These are phyloP conservation scores for Crithidia bombi DNA, from an alignment of 208 protist species.

Conservation along the genomic window DNA sequence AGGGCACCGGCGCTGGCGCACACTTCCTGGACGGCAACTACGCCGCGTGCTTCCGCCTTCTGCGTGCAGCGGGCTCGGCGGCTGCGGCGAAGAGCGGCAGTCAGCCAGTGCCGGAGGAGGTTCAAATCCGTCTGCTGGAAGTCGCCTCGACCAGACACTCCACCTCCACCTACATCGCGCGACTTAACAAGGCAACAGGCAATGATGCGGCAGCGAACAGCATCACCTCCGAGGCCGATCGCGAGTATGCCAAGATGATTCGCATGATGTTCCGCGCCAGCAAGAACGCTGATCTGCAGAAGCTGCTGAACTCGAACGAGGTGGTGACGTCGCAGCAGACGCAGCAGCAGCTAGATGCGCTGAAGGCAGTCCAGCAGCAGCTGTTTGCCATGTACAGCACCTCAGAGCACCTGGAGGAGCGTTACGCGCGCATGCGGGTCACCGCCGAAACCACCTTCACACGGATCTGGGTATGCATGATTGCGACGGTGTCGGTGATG, in stretches of 20 bases:
- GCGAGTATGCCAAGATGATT: conserved; percentile 34
- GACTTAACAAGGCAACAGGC: conserved; percentile 7
- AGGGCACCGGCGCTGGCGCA: conserved; percentile 1
- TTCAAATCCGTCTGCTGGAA: conserved; percentile 36
- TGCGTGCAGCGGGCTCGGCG: conserved; percentile 9
- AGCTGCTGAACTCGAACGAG: conserved; percentile 23
- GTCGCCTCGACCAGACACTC: conserved; percentile 32
- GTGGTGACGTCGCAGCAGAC: conserved; percentile 36
- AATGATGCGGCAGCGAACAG: neutral
- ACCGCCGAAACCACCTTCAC: conserved; percentile 62
- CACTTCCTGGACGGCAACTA: conserved; percentile 39
- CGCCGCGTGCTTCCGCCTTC: conserved; percentile 52
- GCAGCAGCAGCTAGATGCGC: conserved; percentile 20
- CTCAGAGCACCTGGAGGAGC: conserved; percentile 26
- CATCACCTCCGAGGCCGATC: conserved; percentile 12
- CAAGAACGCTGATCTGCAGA: conserved; percentile 24
- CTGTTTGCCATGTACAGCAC: conserved; percentile 28
- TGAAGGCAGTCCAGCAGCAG: conserved; percentile 28
- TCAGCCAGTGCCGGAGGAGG: conserved; percentile 24
- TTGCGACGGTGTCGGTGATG: conserved; percentile 23
- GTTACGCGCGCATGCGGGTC: conserved; percentile 40
- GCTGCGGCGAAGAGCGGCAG: neutral
- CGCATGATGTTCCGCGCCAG: conserved; percentile 23
- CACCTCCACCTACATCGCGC: conserved; percentile 28
- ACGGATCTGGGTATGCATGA: conserved; percentile 51